Evolutionary conservation across 2,329 filamentous ascomycete species (phyloP), one percentile per base, ranked within the genome.

Genomic region (Epichloe hybrida): DNA sequence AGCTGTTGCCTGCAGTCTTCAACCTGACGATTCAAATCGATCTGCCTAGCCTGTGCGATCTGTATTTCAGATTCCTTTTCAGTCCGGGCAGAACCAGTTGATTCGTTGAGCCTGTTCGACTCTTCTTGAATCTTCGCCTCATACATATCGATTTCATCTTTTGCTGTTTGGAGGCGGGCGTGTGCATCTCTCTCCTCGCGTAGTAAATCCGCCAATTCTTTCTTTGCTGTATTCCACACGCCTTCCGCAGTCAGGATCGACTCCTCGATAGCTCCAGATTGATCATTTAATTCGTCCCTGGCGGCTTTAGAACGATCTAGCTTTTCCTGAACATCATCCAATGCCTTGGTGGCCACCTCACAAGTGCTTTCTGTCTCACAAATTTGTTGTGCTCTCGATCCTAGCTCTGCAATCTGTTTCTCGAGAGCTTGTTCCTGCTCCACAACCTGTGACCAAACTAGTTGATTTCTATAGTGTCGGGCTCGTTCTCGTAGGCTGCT

Each of bases 381-480:
- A 23, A 70, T 64, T 17, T 53, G 52, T 17, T 57, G 20, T 1
- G 59, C 58, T 23, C 62, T 59, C 43, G 51, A 56, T 8, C 42
- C 51, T 8, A 69, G 52, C 5, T 64, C 61, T 8, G 55, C 53
- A 21, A 61, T 67, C 23, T 61, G 62, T 11, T 63, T 59, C 35
- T 66, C 62, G 0, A 83, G 61, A 3, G 68, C 60, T 37, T 65
- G 69, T 65, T 97, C 91, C 64, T 86, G 76, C 51, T 88, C 81
- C 46, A 82, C 78, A 1, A 97, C 89, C 61, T 94, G 87, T 23
- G 81, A 79, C 93, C 93, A 98, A n/a, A 85, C 83, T 55, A 88
- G 72, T 67, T 94, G 84, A 17, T 77, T 73, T 42, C 74, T 69
- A 43, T 86, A 72, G 23, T 78, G 72, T 36, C 73, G 73, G 45